These are phyloP conservation scores for Moelleriella libera DNA, from an alignment of 2,329 filamentous ascomycete genomes.

Conservation along the genomic window DNA sequence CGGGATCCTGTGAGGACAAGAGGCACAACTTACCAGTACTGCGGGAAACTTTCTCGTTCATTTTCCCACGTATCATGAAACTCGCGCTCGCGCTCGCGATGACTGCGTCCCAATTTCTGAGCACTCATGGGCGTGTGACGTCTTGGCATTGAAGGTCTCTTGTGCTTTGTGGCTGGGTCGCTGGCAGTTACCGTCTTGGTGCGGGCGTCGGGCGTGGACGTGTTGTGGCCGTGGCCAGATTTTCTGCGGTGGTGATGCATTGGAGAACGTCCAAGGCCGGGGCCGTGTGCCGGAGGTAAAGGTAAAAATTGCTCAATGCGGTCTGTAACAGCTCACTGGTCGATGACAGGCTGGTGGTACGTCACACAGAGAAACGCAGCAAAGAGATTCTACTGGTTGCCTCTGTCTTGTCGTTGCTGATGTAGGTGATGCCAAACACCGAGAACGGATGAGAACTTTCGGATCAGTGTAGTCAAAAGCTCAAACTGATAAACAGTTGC, in stretches of 20 bases:
- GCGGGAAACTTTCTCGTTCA: slow-evolving; percentile 49
- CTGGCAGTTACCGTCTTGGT: slow-evolving; percentile 30
- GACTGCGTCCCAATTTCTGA: slow-evolving; percentile 35
- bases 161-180: slow-evolving; percentile 29
- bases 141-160: slow-evolving; percentile 30
- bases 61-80: slow-evolving; percentile 34
- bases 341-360: too few relatives aligned
- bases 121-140: slow-evolving; percentile 23
- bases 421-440: too few relatives aligned
- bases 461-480: too few relatives aligned
- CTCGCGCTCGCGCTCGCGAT: slow-evolving; percentile 34
- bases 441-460: too few relatives aligned
- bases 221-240: slow-evolving; percentile 38
- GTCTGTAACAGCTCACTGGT: not conserved
- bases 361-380: too few relatives aligned
- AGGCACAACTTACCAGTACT: slow-evolving; percentile 46
- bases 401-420: too few relatives aligned
- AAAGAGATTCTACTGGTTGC: too few relatives aligned
- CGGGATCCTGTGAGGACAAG: not conserved
- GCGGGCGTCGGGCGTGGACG: slow-evolving; percentile 40
- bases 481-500: too few relatives aligned
- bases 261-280: not conserved
- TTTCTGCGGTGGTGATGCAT: slow-evolving; percentile 46
- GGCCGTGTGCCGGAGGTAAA: too few relatives aligned
- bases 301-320: not conserved